These are phyloP conservation scores for Eudorina sp. DNA, from an alignment of 139 green algal species.

Conservation along the genomic window DNA sequence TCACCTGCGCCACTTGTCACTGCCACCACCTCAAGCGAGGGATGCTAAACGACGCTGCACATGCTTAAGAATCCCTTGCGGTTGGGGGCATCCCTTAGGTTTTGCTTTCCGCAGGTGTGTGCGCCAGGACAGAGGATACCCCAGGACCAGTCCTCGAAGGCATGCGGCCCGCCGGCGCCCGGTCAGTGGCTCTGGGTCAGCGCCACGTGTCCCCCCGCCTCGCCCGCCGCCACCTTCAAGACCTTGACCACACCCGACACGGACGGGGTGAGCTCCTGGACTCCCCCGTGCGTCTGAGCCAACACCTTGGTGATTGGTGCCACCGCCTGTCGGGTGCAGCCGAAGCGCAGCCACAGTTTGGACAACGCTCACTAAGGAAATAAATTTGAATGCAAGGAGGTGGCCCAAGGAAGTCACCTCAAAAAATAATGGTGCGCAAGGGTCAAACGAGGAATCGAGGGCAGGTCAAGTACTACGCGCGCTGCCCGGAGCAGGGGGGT, in stretches of 20 bases:
- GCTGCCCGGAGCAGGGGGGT: not conserved
- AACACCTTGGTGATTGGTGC: not conserved
- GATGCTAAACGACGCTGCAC: too few relatives aligned
- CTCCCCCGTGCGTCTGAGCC: not conserved
- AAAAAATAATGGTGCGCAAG: too few relatives aligned
- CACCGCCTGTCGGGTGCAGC: not conserved
- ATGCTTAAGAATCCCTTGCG: too few relatives aligned
- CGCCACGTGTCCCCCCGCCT: not conserved
- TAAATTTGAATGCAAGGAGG: too few relatives aligned
- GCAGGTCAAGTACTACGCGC: not conserved
- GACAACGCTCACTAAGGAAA: not conserved
- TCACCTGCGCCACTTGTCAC: too few relatives aligned
- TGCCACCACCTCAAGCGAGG: too few relatives aligned
- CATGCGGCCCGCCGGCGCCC: too few relatives aligned
- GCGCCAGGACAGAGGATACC: too few relatives aligned
- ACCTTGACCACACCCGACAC: conserved; percentile 16
- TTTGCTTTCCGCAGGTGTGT: too few relatives aligned
- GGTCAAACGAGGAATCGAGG: not conserved
- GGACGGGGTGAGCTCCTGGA: not conserved
- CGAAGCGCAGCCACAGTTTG: not conserved
- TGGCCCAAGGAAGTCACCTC: too few relatives aligned
- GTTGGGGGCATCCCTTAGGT: too few relatives aligned
- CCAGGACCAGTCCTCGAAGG: too few relatives aligned
- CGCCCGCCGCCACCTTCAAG: not conserved
- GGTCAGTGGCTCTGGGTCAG: conserved; percentile 2